phyloP scores from a whole-genome alignment of 2,329 filamentous ascomycete genomes.

The Calonectria leucothoes region DNA sequence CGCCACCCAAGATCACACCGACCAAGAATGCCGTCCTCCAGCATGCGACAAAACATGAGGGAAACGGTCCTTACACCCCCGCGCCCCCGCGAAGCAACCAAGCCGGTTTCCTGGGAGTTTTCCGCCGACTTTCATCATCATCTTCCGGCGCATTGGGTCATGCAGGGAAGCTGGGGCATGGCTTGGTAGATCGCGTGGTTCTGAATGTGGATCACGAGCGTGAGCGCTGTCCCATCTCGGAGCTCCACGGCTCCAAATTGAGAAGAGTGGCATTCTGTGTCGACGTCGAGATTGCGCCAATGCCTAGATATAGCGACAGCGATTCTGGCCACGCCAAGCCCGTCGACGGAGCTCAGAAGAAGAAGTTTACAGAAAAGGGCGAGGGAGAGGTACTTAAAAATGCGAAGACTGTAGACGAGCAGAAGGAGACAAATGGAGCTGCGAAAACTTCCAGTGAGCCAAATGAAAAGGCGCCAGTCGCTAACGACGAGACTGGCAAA shows the following conservation, averaged over 20 bases:
- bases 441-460: constrained; percentile 56
- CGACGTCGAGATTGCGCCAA: constrained; percentile 94
- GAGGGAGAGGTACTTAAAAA: constrained; percentile 82
- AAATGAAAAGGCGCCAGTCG: constrained; percentile 52
- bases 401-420: constrained; percentile 67
- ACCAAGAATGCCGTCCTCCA: constrained; percentile 70
- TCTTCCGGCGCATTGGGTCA: constrained; percentile 49
- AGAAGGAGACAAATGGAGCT: constrained; percentile 50
- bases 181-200: constrained; percentile 81
- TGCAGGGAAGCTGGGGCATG: constrained; percentile 60
- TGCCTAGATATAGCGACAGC: constrained; percentile 79
- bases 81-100: constrained; percentile 77
- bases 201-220: constrained; percentile 87
- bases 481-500: constrained; percentile 37
- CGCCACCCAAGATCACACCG: constrained; percentile 61
- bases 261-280: constrained; percentile 94
- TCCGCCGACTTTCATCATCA: constrained; percentile 84
- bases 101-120: constrained; percentile 82
- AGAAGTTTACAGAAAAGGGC: constrained; percentile 73
- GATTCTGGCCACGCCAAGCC: constrained; percentile 54
- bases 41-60: constrained; percentile 66
- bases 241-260: constrained; percentile 84
- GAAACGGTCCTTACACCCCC: constrained; percentile 76
- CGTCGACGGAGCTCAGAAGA: constrained; percentile 67
- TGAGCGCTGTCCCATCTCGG: constrained; percentile 81